These are phyloP conservation scores for Tylopilus microsporus DNA, from an alignment of 1,284 basidiomycete species.

Conservation along the genomic window DNA sequence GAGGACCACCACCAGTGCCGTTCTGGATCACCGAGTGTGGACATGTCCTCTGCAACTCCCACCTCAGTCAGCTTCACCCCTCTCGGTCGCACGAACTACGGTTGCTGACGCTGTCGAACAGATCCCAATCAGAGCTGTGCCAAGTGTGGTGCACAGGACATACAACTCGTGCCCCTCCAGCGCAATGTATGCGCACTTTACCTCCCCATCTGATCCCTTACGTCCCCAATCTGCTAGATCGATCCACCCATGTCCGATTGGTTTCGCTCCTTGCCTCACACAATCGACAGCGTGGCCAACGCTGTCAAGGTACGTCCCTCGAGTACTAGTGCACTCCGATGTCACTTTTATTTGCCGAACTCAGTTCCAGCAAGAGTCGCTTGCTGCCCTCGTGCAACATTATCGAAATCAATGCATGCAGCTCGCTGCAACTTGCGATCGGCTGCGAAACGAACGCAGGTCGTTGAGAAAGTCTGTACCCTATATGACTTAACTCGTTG, in stretches of 20 bases:
- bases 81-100: not conserved
- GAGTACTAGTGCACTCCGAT: not conserved
- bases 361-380: slow-evolving; percentile 74
- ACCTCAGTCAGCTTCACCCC: slow-evolving; percentile 57
- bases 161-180: slow-evolving; percentile 68
- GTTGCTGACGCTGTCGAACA: slow-evolving; percentile 25
- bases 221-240: slow-evolving; percentile 43
- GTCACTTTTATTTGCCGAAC: slow-evolving; percentile 2
- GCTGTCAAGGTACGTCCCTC: slow-evolving; percentile 54
- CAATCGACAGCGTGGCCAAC: slow-evolving; percentile 58
- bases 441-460: slow-evolving; percentile 40
- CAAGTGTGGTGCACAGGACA: slow-evolving; percentile 55
- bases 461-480: slow-evolving; percentile 49
- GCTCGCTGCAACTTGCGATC: slow-evolving; percentile 31
- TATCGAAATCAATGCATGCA: slow-evolving; percentile 46
- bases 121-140: slow-evolving; percentile 68
- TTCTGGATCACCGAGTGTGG: slow-evolving; percentile 85
- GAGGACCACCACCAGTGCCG: slow-evolving; percentile 52
- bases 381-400: slow-evolving; percentile 59
- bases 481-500: not conserved
- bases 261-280: slow-evolving; percentile 61
- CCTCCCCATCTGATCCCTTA: not conserved
- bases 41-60: slow-evolving; percentile 75
- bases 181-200: slow-evolving; percentile 49
- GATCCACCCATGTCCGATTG: slow-evolving; percentile 72